Evolutionary conservation across 768 basidiomycete species (phyloP).

Genomic region (Rossbeevera mucosa): DNA sequence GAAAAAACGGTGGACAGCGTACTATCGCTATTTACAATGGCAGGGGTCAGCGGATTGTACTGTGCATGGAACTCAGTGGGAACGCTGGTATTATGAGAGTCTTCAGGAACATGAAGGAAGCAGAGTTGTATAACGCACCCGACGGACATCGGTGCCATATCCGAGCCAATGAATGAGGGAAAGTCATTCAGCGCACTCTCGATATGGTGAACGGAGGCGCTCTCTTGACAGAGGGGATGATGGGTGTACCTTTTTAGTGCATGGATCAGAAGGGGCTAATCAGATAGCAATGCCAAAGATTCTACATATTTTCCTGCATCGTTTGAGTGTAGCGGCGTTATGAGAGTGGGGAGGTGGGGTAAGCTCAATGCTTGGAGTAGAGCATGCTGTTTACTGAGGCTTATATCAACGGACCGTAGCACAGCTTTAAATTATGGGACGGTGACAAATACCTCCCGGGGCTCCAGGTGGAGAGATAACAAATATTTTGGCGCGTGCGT

Average conservation of each 20-base stretch:
- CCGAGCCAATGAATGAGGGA: not conserved
- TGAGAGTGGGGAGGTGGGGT: not conserved
- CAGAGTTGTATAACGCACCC: constrained; percentile 7
- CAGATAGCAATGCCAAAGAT: not conserved
- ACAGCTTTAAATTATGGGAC: constrained; percentile 11
- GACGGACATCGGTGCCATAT: not conserved
- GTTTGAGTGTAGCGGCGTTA: not conserved
- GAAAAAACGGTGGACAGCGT: not conserved
- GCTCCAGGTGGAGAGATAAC: not conserved
- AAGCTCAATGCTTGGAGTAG: not conserved
- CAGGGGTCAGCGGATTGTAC: not conserved
- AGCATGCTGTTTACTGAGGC: not conserved
- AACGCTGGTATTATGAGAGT: not conserved
- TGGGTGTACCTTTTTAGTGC: constrained; percentile 1
- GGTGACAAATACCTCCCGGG: not conserved
- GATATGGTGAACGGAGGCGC: not conserved
- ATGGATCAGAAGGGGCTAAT: not conserved
- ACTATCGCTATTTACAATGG: not conserved
- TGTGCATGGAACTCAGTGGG: not conserved
- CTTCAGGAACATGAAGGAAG: constrained; percentile 5
- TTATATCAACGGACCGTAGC: constrained; percentile 8
- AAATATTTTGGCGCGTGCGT: not conserved
- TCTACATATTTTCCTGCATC: constrained; percentile 15
- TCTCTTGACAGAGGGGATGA: not conserved
- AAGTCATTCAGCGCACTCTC: not conserved